A percentile compares a stretch with the other conserved stretches of the same genome.
phyloP scores from a whole-genome alignment of 2,329 filamentous ascomycete genomes.

The Arthrobotrys sphaeroides region DNA sequence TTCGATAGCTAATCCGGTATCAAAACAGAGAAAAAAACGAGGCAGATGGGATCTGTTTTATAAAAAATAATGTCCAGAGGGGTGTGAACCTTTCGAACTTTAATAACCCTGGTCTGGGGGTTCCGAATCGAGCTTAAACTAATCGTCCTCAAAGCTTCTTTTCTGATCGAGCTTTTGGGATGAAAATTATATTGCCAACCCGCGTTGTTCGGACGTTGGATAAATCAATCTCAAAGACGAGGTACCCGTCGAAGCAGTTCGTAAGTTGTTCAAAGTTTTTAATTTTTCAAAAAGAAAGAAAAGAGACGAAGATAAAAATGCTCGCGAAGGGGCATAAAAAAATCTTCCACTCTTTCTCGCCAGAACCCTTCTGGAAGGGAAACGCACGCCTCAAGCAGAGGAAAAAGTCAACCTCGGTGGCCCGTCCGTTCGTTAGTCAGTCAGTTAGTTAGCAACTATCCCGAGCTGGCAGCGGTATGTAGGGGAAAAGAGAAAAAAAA shows the following conservation, averaged over 20 bases:
- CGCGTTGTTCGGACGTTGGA: slow-evolving; percentile 18
- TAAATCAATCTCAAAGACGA: neutral
- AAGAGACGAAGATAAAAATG: neutral
- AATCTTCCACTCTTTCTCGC: no score
- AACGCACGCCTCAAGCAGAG: neutral
- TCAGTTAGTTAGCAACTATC: no score
- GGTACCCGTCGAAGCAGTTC: neutral
- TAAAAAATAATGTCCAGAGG: neutral
- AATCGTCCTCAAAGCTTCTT: neutral
- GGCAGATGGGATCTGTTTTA: neutral
- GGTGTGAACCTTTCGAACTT: slow-evolving; percentile 1
- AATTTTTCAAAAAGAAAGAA: neutral
- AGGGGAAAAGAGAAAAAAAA: no score
- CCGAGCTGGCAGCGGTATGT: neutral
- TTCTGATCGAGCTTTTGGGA: neutral
- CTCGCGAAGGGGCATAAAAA: neutral
- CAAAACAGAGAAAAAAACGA: slow-evolving; percentile 3
- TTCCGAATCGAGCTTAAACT: slow-evolving; percentile 29
- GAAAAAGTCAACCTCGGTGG: neutral
- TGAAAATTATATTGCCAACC: slow-evolving; percentile 12
- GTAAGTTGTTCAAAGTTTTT: neutral
- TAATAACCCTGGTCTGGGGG: slow-evolving; percentile 10
- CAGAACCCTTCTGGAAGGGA: slow-evolving; percentile 17
- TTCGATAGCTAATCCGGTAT: slow-evolving; percentile 3
- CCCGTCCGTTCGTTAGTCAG: no score